Evolutionary conservation across 176 grass and related monocot genomes (phyloP).

Genomic region (Aegilops bicornis): DNA sequence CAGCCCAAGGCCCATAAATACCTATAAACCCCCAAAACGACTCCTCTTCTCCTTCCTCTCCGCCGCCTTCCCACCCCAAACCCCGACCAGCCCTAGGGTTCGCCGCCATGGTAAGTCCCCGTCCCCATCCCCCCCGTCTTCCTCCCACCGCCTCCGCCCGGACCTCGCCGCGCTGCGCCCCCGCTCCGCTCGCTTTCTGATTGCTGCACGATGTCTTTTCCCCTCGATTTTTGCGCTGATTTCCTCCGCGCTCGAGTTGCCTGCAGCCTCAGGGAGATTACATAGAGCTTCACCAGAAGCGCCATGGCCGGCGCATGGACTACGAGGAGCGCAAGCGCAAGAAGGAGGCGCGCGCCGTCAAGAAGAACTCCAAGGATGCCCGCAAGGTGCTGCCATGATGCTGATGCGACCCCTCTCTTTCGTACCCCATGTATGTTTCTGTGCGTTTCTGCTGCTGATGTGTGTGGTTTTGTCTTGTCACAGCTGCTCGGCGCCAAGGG

Average conservation of each 20-base stretch:
- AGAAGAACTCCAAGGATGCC: conserved; percentile 56
- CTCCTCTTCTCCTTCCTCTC: background rate
- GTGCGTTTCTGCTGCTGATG: conserved; percentile 14
- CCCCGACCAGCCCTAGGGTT: conserved; percentile 18
- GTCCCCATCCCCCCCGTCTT: background rate
- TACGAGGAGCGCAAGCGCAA: conserved; percentile 83
- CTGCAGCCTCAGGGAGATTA: conserved; percentile 87
- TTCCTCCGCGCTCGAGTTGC: background rate
- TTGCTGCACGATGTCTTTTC: too few relatives aligned
- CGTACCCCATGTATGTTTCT: background rate
- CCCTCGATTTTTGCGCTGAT: background rate
- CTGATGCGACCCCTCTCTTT: background rate
- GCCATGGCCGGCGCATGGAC: conserved; percentile 70
- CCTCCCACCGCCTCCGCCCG: background rate
- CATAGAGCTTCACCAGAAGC: conserved; percentile 84
- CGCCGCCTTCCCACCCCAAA: background rate
- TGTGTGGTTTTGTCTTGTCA: background rate
- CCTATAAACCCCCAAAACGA: background rate
- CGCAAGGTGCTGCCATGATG: conserved; percentile 43
- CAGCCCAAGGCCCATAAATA: background rate
- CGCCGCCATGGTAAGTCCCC: conserved; percentile 32
- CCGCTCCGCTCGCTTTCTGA: background rate
- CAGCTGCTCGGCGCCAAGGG: conserved; percentile 80
- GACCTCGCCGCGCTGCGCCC: background rate
- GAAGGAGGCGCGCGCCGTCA: conserved; percentile 72